Percentiles rank a stretch among this genome's conserved stretches.
Evolutionary conservation across 768 basidiomycete genomes (phyloP).

Genomic region (Exsudoporus frostii): DNA sequence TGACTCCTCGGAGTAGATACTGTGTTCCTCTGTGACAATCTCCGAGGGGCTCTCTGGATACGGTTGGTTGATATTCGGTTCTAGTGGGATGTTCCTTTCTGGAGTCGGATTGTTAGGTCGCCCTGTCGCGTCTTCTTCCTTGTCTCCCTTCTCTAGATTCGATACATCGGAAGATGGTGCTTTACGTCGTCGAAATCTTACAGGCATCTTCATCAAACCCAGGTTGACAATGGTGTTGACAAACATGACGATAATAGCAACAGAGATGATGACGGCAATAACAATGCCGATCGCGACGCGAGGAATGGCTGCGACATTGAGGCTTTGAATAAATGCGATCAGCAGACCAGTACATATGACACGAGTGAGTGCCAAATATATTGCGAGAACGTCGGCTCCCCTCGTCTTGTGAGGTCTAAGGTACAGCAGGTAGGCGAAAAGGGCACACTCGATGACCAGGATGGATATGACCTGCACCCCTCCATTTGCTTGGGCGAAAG

Average conservation of each 20-base stretch:
- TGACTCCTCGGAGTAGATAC: conserved; percentile 31
- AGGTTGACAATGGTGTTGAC: conserved; percentile 60
- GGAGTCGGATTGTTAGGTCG: conserved; percentile 56
- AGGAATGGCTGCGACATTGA: conserved; percentile 69
- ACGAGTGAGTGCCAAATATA: conserved; percentile 64
- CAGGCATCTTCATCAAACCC: conserved; percentile 30
- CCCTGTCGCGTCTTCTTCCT: conserved; percentile 19
- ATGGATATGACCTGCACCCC: conserved; percentile 67
- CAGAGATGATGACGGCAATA: conserved; percentile 65
- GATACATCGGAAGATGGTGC: conserved; percentile 13
- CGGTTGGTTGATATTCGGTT: conserved; percentile 41
- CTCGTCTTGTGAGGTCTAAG: conserved; percentile 65
- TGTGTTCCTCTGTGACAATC: conserved; percentile 19
- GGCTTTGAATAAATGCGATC: conserved; percentile 69
- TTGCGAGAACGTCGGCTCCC: conserved; percentile 67
- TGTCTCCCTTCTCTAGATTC: conserved; percentile 29
- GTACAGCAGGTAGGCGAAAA: conserved; percentile 49
- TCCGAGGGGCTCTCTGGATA: conserved; percentile 40
- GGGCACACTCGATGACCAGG: conserved; percentile 61
- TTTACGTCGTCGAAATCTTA: conserved; percentile 16
- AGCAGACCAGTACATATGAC: conserved; percentile 67
- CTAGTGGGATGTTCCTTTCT: conserved; percentile 39
- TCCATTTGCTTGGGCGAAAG: conserved; percentile 58
- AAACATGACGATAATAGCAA: conserved; percentile 67
- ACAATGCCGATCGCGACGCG: conserved; percentile 79